Evolutionary conservation across 306 rosid species (phyloP), one percentile per base, ranked within the genome.

Genomic region (Malus asiatica): DNA sequence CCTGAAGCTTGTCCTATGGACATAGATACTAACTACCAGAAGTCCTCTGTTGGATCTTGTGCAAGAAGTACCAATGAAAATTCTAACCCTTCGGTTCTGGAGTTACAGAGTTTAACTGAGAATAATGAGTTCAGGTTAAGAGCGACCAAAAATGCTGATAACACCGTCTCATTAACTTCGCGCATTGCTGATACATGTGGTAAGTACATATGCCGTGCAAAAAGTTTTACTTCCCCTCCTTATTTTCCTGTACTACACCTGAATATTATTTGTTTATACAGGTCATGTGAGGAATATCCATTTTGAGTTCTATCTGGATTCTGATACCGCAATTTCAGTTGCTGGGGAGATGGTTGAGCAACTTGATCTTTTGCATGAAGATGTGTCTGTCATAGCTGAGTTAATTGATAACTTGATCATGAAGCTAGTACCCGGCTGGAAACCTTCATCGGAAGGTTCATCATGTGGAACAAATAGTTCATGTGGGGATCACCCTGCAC

Each of bases 331-430:
- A 25, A 75, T 86, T 73, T 85, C 97, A 74, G 84, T 94, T 77
- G 93, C 97, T 70, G 86, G 80, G 83, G 98, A 94, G 91, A 94
- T 94, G 98, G 98, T 89, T 62, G 96, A 90, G 77, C 88, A 89
- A 57, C 91, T 94, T 70, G 92, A 77, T 74, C 92, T 94, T 35
- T 63, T 81, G 22, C 71, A 68, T 22, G 95, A 85, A 72, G 90
- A 94, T 40, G 89, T 87, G 45, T 66, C 77, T 44, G 80, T 85
- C 77, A 88, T 89, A 74, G 92, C 95, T 9, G 92, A 88, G 88
- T 79, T 94, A 67, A 83, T 94, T 45, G 86, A 85, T 63, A 76
- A 79, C 80, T 80, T 94, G 87, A 77, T 88, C 33, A 68, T 71
- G 46, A 76, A 89, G 83, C 87, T 90, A 38, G 86, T 79, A 64